Base-by-base conservation (phyloP, 2,329 filamentous ascomycete species). In the Diaporthe nobilis region DNA sequence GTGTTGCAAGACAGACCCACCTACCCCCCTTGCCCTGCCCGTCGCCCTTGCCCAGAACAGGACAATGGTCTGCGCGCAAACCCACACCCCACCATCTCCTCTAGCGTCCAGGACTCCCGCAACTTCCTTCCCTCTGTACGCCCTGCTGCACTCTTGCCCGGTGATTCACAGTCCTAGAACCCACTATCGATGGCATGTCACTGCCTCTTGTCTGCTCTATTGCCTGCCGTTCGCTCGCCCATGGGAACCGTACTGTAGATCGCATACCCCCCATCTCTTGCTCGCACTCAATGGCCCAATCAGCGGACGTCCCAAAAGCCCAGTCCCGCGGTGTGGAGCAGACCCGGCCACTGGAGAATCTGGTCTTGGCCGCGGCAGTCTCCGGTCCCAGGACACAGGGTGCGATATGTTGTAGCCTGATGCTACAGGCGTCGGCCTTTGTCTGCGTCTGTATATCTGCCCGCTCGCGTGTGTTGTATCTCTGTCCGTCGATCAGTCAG, bases 261-360 rank as follows among this genome's bases (percentile, higher is more conserved):
- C 65, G 6, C 44, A 51, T 22, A 37, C 31, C 47, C 42, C 22
- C 63, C 28, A 25, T 51, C 31, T 25, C 63, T 15, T 37, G 60
- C 60, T 68, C 63, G 63, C 63, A 68, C 63, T 68, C n/a, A 34
- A 51, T 17, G 22, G 49, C 47, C 71, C 71, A 72, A 72, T 72
- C 31, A 72, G n/a, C 37, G 0, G 9, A 3, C 28, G 12, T 72
- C 71, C 71, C 58, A 73, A 55, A 25, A 44, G 58, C 51, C 28
- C 71, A 61, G 47, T 55, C 25, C 58, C 51, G 57, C 47, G 25
- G 22, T 25, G 37, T 72, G 71, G 55, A 37, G 58, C 42, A 34
- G 17, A 39, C 71, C 17, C 31, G 47, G 44, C 65, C 47, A 53
- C 65, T 53, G 65, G 10, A 68, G 13, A 68, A 68, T 39, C 31